Conservation (phyloP, 805 yeast genomes). For the Komagataella ulmi region DNA sequence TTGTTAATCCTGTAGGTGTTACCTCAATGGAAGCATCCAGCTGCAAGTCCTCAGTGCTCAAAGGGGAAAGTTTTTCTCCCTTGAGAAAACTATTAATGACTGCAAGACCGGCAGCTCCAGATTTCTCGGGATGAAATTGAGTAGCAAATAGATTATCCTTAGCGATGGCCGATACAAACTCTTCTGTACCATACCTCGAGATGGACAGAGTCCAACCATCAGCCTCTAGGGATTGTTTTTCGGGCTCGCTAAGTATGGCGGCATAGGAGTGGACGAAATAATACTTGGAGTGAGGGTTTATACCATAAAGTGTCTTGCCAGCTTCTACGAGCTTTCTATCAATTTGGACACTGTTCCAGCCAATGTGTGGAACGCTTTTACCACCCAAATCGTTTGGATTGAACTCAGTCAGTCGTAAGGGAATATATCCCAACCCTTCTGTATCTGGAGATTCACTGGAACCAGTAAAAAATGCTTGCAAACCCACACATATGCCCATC, state of each 20-base stretch:
- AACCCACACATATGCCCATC: conserved; percentile 97
- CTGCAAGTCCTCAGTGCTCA: conserved; percentile 5
- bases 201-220: conserved; percentile 62
- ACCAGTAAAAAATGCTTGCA: conserved; percentile 68
- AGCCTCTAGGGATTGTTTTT: conserved; percentile 17
- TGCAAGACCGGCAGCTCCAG: conserved; percentile 80
- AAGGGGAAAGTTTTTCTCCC: conserved; percentile 19
- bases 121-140: conserved; percentile 98
- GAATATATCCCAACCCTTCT: conserved; percentile 48
- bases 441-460: conserved; percentile 59
- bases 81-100: conserved; percentile 63
- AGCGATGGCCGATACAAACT: conserved; percentile 70
- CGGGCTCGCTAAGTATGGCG: conserved; percentile 36
- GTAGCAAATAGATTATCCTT: conserved; percentile 82
- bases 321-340: conserved; percentile 6
- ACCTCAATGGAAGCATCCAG: conserved; percentile 8
- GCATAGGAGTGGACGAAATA: conserved; percentile 96
- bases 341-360: conserved; percentile 56
- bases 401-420: conserved; percentile 45
- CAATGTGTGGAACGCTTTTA: conserved; percentile 92
- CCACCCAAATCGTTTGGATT: conserved; percentile 22
- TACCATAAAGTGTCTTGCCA: conserved; percentile 35
- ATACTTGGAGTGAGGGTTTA: conserved; percentile 58
- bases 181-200: conserved; percentile 65
- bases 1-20: conserved; percentile 50